These are phyloP conservation scores for Saprolegnia diclina DNA, from an alignment of 352 stramenopile species.

Conservation along the genomic window DNA sequence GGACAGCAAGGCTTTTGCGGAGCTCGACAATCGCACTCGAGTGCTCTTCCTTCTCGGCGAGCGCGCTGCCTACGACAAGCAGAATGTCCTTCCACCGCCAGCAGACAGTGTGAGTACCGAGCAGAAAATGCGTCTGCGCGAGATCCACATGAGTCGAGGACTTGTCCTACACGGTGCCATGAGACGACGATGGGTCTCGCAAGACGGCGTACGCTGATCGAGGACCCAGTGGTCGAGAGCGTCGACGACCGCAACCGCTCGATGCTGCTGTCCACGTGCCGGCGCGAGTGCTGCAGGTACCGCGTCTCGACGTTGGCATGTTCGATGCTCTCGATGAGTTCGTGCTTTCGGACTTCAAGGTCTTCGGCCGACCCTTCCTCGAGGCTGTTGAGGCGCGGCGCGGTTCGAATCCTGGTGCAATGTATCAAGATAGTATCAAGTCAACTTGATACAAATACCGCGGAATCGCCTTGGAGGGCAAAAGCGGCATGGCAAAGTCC, in stretches of 20 bases:
- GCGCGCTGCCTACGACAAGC: conserved; percentile 40
- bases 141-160: conserved; percentile 50
- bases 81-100: too few species aligned
- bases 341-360: not conserved
- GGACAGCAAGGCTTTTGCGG: conserved; percentile 59
- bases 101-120: conserved; percentile 32
- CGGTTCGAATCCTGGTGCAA: not conserved
- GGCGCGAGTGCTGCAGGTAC: not conserved
- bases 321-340: not conserved
- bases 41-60: conserved; percentile 62
- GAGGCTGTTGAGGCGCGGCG: conserved; percentile 1
- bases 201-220: conserved; percentile 34
- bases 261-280: not conserved
- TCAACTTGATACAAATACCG: not conserved
- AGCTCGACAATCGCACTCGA: conserved; percentile 53
- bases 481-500: not conserved
- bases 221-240: conserved; percentile 40
- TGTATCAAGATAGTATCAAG: not conserved
- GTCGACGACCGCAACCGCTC: conserved; percentile 5
- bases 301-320: not conserved
- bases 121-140: conserved; percentile 62
- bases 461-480: conserved; percentile 3
- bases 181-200: not conserved
- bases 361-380: conserved; percentile 1
- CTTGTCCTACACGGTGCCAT: conserved; percentile 34